A percentile compares a stretch with the other conserved stretches of the same genome.
phyloP scores from a whole-genome alignment of 169 alveolate species.

The Eimeria acervulina region DNA sequence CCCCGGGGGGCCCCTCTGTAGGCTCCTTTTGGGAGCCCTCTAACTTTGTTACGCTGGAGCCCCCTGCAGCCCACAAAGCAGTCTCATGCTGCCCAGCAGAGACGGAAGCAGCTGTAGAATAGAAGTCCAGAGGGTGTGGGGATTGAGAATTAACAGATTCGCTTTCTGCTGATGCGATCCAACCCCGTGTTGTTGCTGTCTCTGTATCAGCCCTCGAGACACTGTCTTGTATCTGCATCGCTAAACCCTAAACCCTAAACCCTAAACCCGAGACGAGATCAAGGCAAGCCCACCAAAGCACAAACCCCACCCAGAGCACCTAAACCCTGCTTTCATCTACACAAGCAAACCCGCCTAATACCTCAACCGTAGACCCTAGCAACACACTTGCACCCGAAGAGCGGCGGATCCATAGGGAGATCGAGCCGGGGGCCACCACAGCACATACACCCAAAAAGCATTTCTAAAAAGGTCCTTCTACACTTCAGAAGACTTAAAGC shows the following conservation, averaged over 20 bases:
- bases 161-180: background rate
- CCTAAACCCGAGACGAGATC: background rate
- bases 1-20: background rate
- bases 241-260: slow-evolving; percentile 23
- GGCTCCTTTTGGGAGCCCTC: background rate
- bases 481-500: background rate
- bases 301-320: background rate
- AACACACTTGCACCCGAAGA: background rate
- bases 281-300: background rate
- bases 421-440: background rate
- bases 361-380: slow-evolving; percentile 29
- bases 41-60: background rate
- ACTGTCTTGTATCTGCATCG: background rate
- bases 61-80: background rate
- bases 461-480: background rate
- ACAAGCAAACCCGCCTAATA: background rate
- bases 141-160: background rate
- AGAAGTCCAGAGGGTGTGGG: background rate
- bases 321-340: background rate
- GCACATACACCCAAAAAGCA: background rate
- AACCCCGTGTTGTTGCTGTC: background rate
- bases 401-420: background rate
- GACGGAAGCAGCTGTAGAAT: background rate
- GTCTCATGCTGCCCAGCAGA: background rate
- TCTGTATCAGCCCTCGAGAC: background rate